Base-by-base conservation (phyloP, 2,329 filamentous ascomycete species). In the Trichothecium roseum region DNA sequence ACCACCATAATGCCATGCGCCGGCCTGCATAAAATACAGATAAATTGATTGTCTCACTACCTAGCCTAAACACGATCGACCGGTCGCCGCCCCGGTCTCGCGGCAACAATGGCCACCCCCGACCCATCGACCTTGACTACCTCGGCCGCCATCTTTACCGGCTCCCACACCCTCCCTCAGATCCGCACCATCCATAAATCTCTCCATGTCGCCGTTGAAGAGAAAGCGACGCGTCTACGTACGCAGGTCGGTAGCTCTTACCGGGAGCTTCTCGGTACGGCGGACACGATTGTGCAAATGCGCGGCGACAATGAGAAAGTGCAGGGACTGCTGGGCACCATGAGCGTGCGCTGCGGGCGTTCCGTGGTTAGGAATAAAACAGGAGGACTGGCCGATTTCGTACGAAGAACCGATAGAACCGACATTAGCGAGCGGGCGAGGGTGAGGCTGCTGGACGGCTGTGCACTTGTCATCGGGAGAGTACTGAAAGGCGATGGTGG, bases 231-330 rank as follows among this genome's bases (percentile, higher is more conserved):
- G 34, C 74, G 74, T 22, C 63, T 81, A 49, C 74, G 76, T 46
- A 76, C 69, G 14, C 72, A 78, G 52, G 76, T 81, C 41, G 76
- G 76, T 45, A 68, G 63, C 39, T 78, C 72, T 50, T 96, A 96
- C 59, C 83, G 89, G 46, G 85, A 91, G 49, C 76, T 96, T 8
- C 76, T 96, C 18, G 84, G 84, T 35, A 95, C 89, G 0, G 89
- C 89, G 37, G 88, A 95, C 60, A 80, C 80, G n/a, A 96, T 96
- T 45, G 82, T 95, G 37, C 73, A 79, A 41, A 94, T 96, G 85
- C 82, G 85, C 45, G 61, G 60, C 28, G 78, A 89, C 52, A 89
- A 91, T 62, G 73, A 80, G 41, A 63, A 67, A 10, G 81, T 86
- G 13, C 86, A 94, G 56, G 63, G 68, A 5, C 73, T 78, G 27